phyloP scores from a whole-genome alignment of 1,284 basidiomycete genomes.

The Polyporus tsugae region DNA sequence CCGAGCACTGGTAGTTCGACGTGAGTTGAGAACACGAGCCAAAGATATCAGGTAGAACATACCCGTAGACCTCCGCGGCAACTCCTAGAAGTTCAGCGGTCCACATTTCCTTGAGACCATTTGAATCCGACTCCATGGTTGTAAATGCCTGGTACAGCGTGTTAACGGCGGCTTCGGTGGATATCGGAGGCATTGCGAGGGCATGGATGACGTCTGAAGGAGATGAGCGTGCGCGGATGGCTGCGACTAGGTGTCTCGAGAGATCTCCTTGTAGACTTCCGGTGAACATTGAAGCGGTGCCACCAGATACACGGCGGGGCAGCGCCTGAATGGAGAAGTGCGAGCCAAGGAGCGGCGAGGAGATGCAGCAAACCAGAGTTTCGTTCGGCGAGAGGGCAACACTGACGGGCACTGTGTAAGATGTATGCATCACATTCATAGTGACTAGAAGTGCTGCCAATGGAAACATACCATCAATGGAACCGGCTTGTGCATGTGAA shows the following conservation, averaged over 20 bases:
- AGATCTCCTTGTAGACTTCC: constrained; percentile 27
- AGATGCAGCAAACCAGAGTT: constrained; percentile 57
- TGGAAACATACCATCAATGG: constrained; percentile 40
- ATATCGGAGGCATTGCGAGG: constrained; percentile 51
- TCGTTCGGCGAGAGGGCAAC: constrained; percentile 65
- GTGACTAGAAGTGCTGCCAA: neutral
- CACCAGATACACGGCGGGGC: constrained; percentile 45
- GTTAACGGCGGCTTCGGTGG: constrained; percentile 50
- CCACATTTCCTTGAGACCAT: constrained; percentile 38
- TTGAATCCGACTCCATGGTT: constrained; percentile 47
- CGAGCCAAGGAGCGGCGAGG: constrained; percentile 50
- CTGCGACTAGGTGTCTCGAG: constrained; percentile 46
- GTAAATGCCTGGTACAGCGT: constrained; percentile 53
- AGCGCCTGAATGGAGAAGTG: constrained; percentile 56
- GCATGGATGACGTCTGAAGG: constrained; percentile 63
- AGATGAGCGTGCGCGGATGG: constrained; percentile 54
- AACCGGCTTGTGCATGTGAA: constrained; percentile 49
- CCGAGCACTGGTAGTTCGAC: constrained; percentile 44
- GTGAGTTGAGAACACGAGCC: neutral
- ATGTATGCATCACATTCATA: constrained; percentile 10
- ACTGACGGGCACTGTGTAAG: constrained; percentile 54
- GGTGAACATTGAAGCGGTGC: constrained; percentile 20
- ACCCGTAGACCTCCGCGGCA: constrained; percentile 66
- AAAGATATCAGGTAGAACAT: constrained; percentile 22
- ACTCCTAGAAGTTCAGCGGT: constrained; percentile 60